Evolutionary conservation across 345 rosid genomes (phyloP).

Genomic region (Angophora floribunda): DNA sequence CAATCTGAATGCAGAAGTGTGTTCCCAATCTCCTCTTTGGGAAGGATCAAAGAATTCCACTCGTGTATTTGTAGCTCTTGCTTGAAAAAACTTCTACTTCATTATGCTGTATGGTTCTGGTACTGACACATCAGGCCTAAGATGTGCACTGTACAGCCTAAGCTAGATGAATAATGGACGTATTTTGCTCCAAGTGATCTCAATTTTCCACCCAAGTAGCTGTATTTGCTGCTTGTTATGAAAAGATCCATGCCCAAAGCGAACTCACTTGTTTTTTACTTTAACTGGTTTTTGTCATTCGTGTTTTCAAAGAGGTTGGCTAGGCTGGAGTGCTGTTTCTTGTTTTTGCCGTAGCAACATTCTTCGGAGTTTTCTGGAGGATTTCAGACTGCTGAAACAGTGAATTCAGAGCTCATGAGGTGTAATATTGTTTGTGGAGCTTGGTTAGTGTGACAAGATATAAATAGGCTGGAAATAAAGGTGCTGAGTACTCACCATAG

Average conservation of each 20-base stretch:
- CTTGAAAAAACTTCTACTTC: not conserved
- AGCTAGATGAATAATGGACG: not conserved
- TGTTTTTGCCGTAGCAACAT: slow-evolving; percentile 73
- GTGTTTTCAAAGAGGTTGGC: slow-evolving; percentile 52
- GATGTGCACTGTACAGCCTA: not conserved
- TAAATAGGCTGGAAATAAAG: not conserved
- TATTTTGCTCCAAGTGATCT: not conserved
- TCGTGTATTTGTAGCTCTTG: not conserved
- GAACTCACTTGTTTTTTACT: not conserved
- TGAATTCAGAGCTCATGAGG: not conserved
- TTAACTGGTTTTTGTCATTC: not conserved
- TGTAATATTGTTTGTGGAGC: not conserved
- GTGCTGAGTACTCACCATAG: not conserved
- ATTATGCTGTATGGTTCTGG: not conserved
- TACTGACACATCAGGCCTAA: not conserved
- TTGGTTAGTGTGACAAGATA: not conserved
- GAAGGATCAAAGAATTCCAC: not conserved
- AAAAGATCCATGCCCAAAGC: not conserved
- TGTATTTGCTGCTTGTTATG: accelerated
- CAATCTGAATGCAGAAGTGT: not conserved
- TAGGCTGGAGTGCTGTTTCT: slow-evolving; percentile 81
- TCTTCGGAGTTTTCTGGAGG: slow-evolving; percentile 53
- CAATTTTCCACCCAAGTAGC: not conserved
- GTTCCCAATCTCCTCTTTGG: not conserved
- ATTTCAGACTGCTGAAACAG: not conserved